Evolutionary conservation across 192 early-diverging fungal species (phyloP), one percentile per base, ranked within the genome.

Genomic region (Phlyctochytrium arcticum): DNA sequence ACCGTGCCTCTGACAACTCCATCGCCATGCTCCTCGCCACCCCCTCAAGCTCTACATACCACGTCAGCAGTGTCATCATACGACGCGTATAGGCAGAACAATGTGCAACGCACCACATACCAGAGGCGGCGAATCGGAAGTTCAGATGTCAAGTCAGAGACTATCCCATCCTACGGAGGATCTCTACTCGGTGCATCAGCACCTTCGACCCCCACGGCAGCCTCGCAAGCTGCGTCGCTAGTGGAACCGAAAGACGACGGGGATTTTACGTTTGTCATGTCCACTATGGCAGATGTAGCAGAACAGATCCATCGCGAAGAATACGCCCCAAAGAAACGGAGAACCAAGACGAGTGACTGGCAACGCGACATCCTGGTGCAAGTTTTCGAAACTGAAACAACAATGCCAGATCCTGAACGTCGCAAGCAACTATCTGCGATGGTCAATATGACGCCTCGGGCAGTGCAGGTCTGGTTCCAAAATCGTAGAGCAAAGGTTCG

Each of bases 401-500:
- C 86, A 31, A 86, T 85, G 29, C 90, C 90, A 32, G 82, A 84
- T 59, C 72, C 84, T 36, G 77, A 80, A 30, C 70, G 80, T 29
- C 81, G 90, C n/a, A 81, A 84, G 57, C 78, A 80, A n/a, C 67
- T 92, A 6, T 83, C 86, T 32, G 77, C 82, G 62, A 75, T 81
- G 51, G 71, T 90, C 10, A 77, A 81, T 50, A 88, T 92, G 87
- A 76, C 81, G 6, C 79, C 83, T 46, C 79, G 90, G 17, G 82
- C 76, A 31, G 86, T 92, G 59, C 90, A 92, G 65, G 88, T 92
- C 37, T 92, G 90, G 90, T 92, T 92, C 69, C 90, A 92, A 67
- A 92, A 92, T 75, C 74, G 88, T 36, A 65, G 90, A 10, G 89
- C 89, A 6, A 92, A 92, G 57, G 74, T 80, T 81, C 49, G 80